Percentiles rank a stretch among this genome's conserved stretches.
These are phyloP conservation scores for Colletotrichum siamense DNA, from an alignment of 2,329 filamentous ascomycete species.

Conservation along the genomic window DNA sequence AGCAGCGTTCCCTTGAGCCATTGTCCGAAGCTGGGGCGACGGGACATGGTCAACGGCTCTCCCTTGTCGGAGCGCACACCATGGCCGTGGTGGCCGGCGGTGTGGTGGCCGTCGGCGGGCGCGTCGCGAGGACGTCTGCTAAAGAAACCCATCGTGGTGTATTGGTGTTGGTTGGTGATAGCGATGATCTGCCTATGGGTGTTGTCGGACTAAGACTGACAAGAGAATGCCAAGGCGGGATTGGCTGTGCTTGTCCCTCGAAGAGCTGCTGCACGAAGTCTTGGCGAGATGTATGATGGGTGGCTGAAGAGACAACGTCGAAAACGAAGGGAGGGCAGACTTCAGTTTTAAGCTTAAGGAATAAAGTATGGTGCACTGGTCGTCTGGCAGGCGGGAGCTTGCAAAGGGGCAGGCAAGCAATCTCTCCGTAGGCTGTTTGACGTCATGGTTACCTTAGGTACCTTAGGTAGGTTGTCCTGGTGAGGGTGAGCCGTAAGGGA, in stretches of 20 bases:
- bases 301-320: not conserved
- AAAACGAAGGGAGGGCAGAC: not conserved
- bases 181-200: not conserved
- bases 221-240: conserved; percentile 18
- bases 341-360: conserved; percentile 10
- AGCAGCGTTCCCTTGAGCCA: conserved; percentile 73
- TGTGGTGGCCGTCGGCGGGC: not conserved
- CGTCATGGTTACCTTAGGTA: conserved; percentile 1
- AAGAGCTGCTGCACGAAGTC: conserved; percentile 1
- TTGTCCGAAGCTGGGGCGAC: conserved; percentile 67
- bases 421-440: not conserved
- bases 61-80: not conserved
- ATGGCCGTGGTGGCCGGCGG: not conserved
- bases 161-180: not conserved
- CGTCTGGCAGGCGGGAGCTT: not conserved
- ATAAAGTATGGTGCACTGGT: not conserved
- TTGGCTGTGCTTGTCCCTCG: conserved; percentile 18
- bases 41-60: conserved; percentile 47
- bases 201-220: not conserved
- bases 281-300: conserved; percentile 13
- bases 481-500: not conserved
- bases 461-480: not conserved
- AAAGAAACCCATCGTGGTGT: conserved; percentile 13
- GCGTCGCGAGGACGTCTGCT: not conserved
- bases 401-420: not conserved